Evolutionary conservation across 2,329 filamentous ascomycete genomes (phyloP).

Genomic region (Alternaria triticina): DNA sequence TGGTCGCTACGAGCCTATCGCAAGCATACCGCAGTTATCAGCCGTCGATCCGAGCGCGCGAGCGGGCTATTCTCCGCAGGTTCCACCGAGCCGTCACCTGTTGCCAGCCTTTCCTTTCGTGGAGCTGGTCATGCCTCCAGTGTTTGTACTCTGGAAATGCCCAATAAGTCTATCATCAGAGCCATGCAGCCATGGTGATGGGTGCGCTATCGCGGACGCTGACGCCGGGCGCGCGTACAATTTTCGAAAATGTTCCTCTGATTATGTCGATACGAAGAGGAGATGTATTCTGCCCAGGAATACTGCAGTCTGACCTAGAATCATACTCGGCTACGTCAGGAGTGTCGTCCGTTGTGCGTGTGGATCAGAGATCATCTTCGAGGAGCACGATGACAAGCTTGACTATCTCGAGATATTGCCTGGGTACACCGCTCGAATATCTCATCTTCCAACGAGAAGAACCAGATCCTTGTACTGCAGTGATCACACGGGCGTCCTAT

Average conservation of each 20-base stretch:
- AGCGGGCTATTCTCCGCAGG: background rate
- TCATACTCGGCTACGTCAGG: background rate
- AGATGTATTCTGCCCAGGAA: background rate
- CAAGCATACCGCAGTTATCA: background rate
- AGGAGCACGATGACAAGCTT: background rate
- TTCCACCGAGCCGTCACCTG: background rate
- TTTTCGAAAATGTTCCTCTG: background rate
- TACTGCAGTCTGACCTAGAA: background rate
- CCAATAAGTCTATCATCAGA: background rate
- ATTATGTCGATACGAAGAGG: background rate
- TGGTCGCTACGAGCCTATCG: background rate
- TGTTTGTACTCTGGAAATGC: background rate
- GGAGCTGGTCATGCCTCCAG: background rate
- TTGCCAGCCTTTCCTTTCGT: background rate
- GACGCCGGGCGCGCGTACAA: background rate
- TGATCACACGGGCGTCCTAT: no score
- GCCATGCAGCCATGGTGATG: background rate
- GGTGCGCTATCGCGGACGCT: background rate
- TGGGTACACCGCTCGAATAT: background rate
- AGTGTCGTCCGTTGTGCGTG: background rate
- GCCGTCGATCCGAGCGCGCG: background rate
- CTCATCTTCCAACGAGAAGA: background rate
- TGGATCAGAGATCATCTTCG: background rate
- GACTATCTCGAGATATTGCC: background rate
- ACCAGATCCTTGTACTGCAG: background rate